phyloP scores from a whole-genome alignment of 2,329 filamentous ascomycete genomes.

The Lachnellula hyalina region DNA sequence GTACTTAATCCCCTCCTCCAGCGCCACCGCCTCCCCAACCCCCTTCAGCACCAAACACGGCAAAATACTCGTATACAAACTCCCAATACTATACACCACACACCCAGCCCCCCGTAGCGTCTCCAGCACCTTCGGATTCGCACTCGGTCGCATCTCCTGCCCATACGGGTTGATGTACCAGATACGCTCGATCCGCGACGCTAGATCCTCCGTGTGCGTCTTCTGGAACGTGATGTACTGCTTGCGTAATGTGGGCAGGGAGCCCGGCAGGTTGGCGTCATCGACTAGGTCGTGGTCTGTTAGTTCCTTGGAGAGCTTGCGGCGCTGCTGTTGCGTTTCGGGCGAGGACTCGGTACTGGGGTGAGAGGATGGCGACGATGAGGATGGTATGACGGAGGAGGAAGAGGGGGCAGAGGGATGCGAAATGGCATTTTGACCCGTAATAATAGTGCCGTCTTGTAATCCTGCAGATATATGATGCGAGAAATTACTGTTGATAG shows the following conservation, averaged over 20 bases:
- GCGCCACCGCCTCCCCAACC: slow-evolving; percentile 60
- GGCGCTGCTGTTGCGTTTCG: slow-evolving; percentile 8
- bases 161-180: slow-evolving; percentile 99
- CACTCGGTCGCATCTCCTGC: slow-evolving; percentile 83
- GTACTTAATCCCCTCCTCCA: slow-evolving; percentile 37
- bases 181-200: slow-evolving; percentile 70
- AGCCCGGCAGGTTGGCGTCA: slow-evolving; percentile 77
- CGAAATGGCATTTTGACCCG: slow-evolving; percentile 88
- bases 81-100: slow-evolving; percentile 90
- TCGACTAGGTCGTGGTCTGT: slow-evolving; percentile 62
- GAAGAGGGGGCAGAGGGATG: slow-evolving; percentile 50
- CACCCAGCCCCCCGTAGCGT: slow-evolving; percentile 54
- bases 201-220: slow-evolving; percentile 65
- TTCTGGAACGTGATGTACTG: slow-evolving; percentile 83
- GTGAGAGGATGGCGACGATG: slow-evolving; percentile 16
- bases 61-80: slow-evolving; percentile 82
- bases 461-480: slow-evolving; percentile 89
- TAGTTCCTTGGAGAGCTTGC: slow-evolving; percentile 34
- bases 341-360: slow-evolving; percentile 4
- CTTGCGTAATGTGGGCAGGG: slow-evolving; percentile 70
- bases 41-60: slow-evolving; percentile 75
- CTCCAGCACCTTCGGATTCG: slow-evolving; percentile 74
- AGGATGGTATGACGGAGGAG: slow-evolving; percentile 10
- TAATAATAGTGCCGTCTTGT: slow-evolving; percentile 69
- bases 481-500: slow-evolving; percentile 91